Base-by-base conservation (phyloP, 1,139 yeast genomes). In the Lodderomyces pseudojiufengensis region DNA sequence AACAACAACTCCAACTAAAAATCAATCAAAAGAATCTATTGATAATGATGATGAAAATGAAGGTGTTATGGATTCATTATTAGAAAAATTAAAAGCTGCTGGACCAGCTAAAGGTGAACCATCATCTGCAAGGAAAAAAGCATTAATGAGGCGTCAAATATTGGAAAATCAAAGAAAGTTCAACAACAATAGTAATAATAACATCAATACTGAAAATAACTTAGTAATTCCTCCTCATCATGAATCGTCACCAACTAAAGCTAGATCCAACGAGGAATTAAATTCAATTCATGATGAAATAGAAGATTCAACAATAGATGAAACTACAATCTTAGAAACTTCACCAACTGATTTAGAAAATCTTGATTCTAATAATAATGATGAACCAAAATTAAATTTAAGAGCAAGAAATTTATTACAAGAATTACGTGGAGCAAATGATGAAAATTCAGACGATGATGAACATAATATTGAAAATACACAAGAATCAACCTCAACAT, bases 61-160 rank as follows among this genome's bases (percentile, higher is more conserved):
- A 20, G 82, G 76, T 38, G 86, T 82, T 27, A 81, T 84, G 85
- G 94, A 84, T 56, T 74, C 83, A 22, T 65, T 84, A 30, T 63
- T 84, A 41, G 86, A 82, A 50, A 80, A 80, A 51, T 68, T 84
- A 50, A 81, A 83, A 52, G 84, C 84, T 24, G 83, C 84, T 0
- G 88, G 86, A 0, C 83, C 87, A 11, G 51, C 78, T 5, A 76
- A 76, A 46, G 80, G 86, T 3, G 94, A 85, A 51, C 80, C 94
- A 0, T 63, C 84, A 1, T 78, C 92, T 6, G 95, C 95, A 0
- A 67, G 95, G 47, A 79, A 87, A 50, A 70, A 94, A 41, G 95
- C 95, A 0, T 65, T 84, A 44, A 84, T 90, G 47, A 75, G 92
- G 45, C 79, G 72, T 47, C 79, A 78, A 38, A 51, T 80, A 32